Percentiles rank a stretch among this genome's conserved stretches.
Evolutionary conservation across 352 stramenopile species (phyloP).

Genomic region (Pythium folliculosum): DNA sequence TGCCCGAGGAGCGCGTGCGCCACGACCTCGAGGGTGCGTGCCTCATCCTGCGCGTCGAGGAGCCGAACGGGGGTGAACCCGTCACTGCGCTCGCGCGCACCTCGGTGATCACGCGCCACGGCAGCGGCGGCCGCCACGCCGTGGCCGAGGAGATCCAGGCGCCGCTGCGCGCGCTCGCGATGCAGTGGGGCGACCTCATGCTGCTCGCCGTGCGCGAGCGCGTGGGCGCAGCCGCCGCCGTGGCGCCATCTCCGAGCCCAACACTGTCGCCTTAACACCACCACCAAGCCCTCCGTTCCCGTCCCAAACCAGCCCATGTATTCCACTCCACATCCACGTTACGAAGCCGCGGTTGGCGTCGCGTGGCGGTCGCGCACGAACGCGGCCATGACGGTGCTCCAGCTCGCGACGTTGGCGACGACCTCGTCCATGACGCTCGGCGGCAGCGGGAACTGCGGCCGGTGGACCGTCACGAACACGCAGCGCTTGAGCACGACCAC

Average conservation of each 20-base stretch:
- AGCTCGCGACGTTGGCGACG: conserved; percentile 12
- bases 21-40: conserved; percentile 30
- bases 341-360: not conserved
- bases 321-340: no score
- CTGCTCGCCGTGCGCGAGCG: conserved; percentile 12
- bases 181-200: conserved; percentile 23
- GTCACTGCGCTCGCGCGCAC: conserved; percentile 13
- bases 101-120: conserved; percentile 16
- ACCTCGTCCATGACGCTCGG: conserved; percentile 21
- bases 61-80: conserved; percentile 28
- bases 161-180: conserved; percentile 2
- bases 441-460: conserved; percentile 19
- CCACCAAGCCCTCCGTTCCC: not conserved
- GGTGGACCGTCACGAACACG: conserved; percentile 18
- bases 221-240: not conserved
- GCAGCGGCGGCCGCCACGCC: not conserved
- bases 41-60: conserved; percentile 33
- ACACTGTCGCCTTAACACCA: no score
- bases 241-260: not conserved
- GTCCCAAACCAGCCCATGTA: not conserved
- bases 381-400: conserved; percentile 15
- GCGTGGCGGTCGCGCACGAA: not conserved
- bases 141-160: conserved; percentile 5
- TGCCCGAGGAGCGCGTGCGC: conserved; percentile 27
- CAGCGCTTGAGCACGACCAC: conserved; percentile 21